Evolutionary conservation across 192 early-diverging fungal genomes (phyloP).

Genomic region (Coemansia sp.): DNA sequence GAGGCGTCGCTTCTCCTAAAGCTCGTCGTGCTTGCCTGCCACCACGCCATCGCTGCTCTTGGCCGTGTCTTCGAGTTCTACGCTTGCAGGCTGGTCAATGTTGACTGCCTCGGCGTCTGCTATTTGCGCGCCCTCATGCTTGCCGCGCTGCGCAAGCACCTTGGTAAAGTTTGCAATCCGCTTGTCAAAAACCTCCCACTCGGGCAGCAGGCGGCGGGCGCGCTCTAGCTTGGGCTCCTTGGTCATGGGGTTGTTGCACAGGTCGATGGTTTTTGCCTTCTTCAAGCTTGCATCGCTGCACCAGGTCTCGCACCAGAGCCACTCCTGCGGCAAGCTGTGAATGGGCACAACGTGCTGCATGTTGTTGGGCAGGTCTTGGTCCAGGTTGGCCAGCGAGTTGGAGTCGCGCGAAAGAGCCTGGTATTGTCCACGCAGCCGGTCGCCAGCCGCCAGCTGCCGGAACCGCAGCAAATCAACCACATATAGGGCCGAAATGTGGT

Average conservation of each 20-base stretch:
- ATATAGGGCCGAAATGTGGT: conserved; percentile 95
- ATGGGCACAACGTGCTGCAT: conserved; percentile 91
- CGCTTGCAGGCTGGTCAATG: conserved; percentile 17
- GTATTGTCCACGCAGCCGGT: conserved; percentile 88
- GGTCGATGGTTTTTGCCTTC: conserved; percentile 94
- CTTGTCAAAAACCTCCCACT: conserved; percentile 87
- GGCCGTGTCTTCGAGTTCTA: not conserved
- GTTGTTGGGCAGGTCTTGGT: conserved; percentile 98
- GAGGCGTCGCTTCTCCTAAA: too few relatives aligned
- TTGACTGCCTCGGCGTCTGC: conserved; percentile 36
- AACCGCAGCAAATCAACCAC: conserved; percentile 92
- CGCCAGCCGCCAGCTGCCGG: conserved; percentile 90
- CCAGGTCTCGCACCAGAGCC: conserved; percentile 99
- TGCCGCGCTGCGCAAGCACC: conserved; percentile 31
- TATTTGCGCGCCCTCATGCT: conserved; percentile 34
- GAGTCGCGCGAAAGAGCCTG: conserved; percentile 86
- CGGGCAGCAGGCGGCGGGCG: conserved; percentile 84
- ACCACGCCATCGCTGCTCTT: not conserved
- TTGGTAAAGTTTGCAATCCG: conserved; percentile 54
- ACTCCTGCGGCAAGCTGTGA: conserved; percentile 89
- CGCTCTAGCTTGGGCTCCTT: conserved; percentile 98
- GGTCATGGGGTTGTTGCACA: conserved; percentile 99
- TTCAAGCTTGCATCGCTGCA: conserved; percentile 79
- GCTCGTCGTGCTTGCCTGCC: conserved; percentile 29
- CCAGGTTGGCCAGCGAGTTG: conserved; percentile 86